A percentile compares a stretch with the other conserved stretches of the same genome.
phyloP scores from a whole-genome alignment of 805 yeast genomes.

The Barnettozyma sp. region DNA sequence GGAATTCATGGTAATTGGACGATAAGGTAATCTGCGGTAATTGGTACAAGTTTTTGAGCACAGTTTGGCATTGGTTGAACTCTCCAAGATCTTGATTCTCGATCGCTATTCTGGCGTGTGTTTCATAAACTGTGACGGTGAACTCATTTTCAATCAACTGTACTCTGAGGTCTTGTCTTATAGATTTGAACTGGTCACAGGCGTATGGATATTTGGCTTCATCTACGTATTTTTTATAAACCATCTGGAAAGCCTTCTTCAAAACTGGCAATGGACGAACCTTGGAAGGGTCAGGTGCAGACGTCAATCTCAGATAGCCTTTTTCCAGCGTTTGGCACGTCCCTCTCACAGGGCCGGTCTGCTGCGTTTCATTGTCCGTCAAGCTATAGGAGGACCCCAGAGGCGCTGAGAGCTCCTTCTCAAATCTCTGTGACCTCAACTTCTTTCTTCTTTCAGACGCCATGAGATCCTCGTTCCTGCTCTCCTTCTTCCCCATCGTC shows the following conservation, averaged over 20 bases:
- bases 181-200: conserved; percentile 85
- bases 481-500: background rate
- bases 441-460: conserved; percentile 26
- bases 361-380: too few species aligned
- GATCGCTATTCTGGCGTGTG: conserved; percentile 82
- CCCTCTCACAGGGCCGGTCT: conserved; percentile 48
- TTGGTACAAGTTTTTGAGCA: conserved; percentile 58
- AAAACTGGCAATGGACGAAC: conserved; percentile 72
- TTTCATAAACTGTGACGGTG: conserved; percentile 73
- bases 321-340: conserved; percentile 63
- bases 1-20: conserved; percentile 51
- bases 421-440: conserved; percentile 32
- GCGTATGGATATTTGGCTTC: conserved; percentile 63
- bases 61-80: conserved; percentile 90
- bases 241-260: conserved; percentile 45
- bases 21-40: conserved; percentile 30
- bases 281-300: conserved; percentile 79
- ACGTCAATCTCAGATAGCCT: conserved; percentile 74
- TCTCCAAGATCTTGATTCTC: conserved; percentile 85
- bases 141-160: conserved; percentile 78
- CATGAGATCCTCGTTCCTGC: conserved; percentile 12
- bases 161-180: conserved; percentile 89
- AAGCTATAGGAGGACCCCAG: too few species aligned
- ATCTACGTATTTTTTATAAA: conserved; percentile 45
- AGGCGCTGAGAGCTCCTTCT: conserved; percentile 16